Conservation (phyloP, 1,284 basidiomycete species). For the Malassezia pachydermatis region DNA sequence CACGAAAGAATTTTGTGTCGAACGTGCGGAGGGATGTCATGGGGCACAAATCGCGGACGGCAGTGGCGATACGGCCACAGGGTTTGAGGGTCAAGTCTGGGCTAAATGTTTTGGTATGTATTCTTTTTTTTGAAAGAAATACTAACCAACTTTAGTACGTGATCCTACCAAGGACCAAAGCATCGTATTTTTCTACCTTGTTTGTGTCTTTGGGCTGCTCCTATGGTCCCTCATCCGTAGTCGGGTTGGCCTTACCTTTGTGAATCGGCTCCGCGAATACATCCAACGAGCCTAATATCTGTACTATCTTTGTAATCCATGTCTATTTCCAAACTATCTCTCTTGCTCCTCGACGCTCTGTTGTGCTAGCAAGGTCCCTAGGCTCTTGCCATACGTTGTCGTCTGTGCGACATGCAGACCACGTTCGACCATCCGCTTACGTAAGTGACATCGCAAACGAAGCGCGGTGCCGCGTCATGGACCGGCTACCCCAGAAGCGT, state of each 20-base stretch:
- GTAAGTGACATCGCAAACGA: too few species aligned
- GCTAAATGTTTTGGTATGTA: constrained; percentile 37
- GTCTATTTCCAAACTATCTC: too few species aligned
- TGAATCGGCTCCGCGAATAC: background rate
- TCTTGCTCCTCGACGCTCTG: too few species aligned
- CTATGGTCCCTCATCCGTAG: constrained; percentile 8
- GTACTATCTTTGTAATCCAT: too few species aligned
- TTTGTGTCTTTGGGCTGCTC: constrained; percentile 23
- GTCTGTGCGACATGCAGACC: too few species aligned
- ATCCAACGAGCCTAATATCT: too few species aligned
- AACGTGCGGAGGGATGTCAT: constrained; percentile 39
- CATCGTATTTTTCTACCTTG: constrained; percentile 38
- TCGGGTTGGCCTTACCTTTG: background rate
- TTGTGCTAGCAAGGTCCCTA: too few species aligned
- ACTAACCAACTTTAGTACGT: constrained; percentile 25
- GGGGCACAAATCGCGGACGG: constrained; percentile 37
- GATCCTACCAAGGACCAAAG: constrained; percentile 40
- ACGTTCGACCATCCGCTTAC: too few species aligned
- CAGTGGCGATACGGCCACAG: constrained; percentile 44
- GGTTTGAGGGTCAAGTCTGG: constrained; percentile 47
- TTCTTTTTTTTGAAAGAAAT: background rate
- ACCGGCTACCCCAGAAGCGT: too few species aligned
- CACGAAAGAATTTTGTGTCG: constrained; percentile 46
- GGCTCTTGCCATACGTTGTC: too few species aligned
- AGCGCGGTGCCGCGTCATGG: too few species aligned